Percentiles rank a stretch among this genome's conserved stretches.
phyloP scores from a whole-genome alignment of 805 yeast species.

The Saturnispora halmiae region DNA sequence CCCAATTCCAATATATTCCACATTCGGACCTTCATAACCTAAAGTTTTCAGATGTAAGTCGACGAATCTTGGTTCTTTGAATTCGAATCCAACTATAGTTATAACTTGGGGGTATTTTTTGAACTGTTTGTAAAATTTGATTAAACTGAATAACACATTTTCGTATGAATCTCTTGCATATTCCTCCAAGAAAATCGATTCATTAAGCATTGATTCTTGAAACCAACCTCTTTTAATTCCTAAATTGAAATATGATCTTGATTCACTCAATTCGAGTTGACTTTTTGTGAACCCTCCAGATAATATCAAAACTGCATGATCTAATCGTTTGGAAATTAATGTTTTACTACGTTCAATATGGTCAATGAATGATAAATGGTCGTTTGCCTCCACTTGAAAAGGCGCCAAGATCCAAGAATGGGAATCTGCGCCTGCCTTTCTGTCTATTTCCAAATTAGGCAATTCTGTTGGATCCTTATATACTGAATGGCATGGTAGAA shows the following conservation, averaged over 20 bases:
- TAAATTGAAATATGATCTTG: slow-evolving; percentile 47
- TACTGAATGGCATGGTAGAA: slow-evolving; percentile 40
- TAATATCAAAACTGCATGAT: slow-evolving; percentile 19
- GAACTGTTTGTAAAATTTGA: slow-evolving; percentile 40
- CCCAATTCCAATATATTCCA: slow-evolving; percentile 45
- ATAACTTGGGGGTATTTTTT: slow-evolving; percentile 42
- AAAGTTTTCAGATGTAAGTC: slow-evolving; percentile 47
- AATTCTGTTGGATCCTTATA: slow-evolving; percentile 15
- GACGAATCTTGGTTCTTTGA: slow-evolving; percentile 55
- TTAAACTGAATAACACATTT: slow-evolving; percentile 55
- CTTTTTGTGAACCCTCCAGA: slow-evolving; percentile 66
- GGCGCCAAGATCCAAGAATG: slow-evolving; percentile 60
- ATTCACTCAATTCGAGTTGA: slow-evolving; percentile 41
- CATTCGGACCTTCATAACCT: slow-evolving; percentile 27
- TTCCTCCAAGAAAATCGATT: slow-evolving; percentile 46
- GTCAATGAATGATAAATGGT: slow-evolving; percentile 54
- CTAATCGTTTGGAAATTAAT: slow-evolving; percentile 22
- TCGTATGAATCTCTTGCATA: slow-evolving; percentile 75
- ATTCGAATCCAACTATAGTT: slow-evolving; percentile 64
- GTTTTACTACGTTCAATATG: slow-evolving; percentile 45
- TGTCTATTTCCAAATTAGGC: background rate
- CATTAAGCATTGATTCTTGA: slow-evolving; percentile 2
- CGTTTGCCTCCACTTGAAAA: slow-evolving; percentile 62
- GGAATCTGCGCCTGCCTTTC: slow-evolving; percentile 33
- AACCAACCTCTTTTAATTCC: slow-evolving; percentile 29